phyloP scores from a whole-genome alignment of 2,329 filamentous ascomycete genomes.

The Penicillium sp. region DNA sequence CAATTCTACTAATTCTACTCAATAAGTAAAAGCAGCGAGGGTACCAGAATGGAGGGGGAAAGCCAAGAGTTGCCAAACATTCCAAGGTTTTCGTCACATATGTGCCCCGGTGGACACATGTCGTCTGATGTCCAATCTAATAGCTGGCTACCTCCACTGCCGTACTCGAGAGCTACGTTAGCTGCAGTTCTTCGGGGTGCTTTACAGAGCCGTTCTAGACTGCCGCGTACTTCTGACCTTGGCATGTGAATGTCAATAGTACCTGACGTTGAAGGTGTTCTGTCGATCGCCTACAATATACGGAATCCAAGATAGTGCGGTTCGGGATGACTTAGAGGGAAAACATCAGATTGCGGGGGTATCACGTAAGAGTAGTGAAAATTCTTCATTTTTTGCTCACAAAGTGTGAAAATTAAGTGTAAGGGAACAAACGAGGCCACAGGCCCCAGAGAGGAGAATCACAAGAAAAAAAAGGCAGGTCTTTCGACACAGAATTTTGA shows the following conservation, averaged over 20 bases:
- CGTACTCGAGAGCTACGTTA: not conserved
- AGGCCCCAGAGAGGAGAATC: conserved; percentile 26
- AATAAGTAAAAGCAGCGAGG: no score
- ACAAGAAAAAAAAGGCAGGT: conserved; percentile 12
- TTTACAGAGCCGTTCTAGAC: not conserved
- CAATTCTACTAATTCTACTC: no score
- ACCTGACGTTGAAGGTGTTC: not conserved
- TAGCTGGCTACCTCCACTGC: no score
- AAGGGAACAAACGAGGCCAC: conserved; percentile 21
- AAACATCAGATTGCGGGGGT: not conserved
- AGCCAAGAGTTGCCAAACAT: no score
- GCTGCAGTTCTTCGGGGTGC: not conserved
- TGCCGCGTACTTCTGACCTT: not conserved
- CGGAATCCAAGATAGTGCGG: no score
- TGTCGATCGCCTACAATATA: not conserved
- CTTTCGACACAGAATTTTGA: conserved; percentile 20
- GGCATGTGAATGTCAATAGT: not conserved
- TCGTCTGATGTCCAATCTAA: no score
- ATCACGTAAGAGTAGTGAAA: conserved; percentile 8
- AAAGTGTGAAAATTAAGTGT: conserved; percentile 19
- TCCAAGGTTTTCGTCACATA: no score
- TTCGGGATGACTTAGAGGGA: no score
- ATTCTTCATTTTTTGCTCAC: conserved; percentile 17
- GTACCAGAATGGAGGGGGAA: no score
- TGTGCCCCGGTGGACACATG: no score